These are phyloP conservation scores for Pachysolen tannophilus DNA, from an alignment of 805 yeast species.

Conservation along the genomic window DNA sequence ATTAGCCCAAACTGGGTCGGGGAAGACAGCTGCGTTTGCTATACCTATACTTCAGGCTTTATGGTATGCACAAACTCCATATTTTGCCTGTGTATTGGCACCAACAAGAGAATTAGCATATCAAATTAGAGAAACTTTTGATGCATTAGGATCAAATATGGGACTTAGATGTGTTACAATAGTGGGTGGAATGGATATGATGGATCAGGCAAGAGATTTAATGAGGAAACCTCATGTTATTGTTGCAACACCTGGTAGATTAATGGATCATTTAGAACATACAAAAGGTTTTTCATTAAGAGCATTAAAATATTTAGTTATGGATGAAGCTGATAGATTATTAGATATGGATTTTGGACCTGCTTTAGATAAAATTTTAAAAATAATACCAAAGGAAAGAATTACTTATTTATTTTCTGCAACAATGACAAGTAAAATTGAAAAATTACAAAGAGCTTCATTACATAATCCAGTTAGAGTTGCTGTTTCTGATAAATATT, in stretches of 20 bases:
- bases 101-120: conserved; percentile 83
- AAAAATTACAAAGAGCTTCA: conserved; percentile 90
- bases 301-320: conserved; percentile 72
- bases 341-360: conserved; percentile 97
- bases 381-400: conserved; percentile 75
- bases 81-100: conserved; percentile 80
- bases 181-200: conserved; percentile 98
- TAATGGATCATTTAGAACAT: conserved; percentile 88
- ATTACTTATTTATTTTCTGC: conserved; percentile 88
- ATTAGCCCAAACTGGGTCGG: conserved; percentile 95
- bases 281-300: conserved; percentile 84
- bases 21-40: conserved; percentile 98
- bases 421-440: conserved; percentile 95
- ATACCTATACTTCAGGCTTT: conserved; percentile 87
- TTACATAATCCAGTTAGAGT: conserved; percentile 82
- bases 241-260: conserved; percentile 87
- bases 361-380: conserved; percentile 77
- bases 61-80: conserved; percentile 84
- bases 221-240: conserved; percentile 91
- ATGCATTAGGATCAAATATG: conserved; percentile 86
- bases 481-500: conserved; percentile 80
- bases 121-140: conserved; percentile 90
- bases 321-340: conserved; percentile 96
- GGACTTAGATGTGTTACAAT: conserved; percentile 85
- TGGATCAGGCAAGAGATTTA: conserved; percentile 93